Evolutionary conservation across 2,329 filamentous ascomycete genomes (phyloP), one percentile per base, ranked within the genome.

Genomic region (Fusarium sp.): DNA sequence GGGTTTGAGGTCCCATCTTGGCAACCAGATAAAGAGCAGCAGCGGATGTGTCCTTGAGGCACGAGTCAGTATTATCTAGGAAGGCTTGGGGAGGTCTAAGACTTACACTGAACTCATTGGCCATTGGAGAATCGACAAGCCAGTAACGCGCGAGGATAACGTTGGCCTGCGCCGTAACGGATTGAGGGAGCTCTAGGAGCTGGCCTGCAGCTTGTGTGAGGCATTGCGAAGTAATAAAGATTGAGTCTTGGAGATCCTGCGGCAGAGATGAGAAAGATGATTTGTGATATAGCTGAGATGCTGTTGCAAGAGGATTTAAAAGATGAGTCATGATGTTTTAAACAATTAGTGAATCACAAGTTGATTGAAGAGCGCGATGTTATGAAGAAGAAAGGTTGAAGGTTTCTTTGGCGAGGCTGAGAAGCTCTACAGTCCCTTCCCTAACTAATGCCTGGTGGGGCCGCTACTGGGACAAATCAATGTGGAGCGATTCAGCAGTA

Each of bases 61-160:
- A 40, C 57, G 44, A 49, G 53, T 72, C 40, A 67, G 51, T 45
- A 57, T 52, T 30, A 27, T 34, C 25, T 42, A 40, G 4, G 47
- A 56, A 6, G 1, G 9, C 9, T 13, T n/a, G 8, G 7, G 27
- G 25, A 29, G 13, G n/a, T 24, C 13, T 2, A 25, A 18, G 20
- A 67, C 81, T 58, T 77, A 86, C 84, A 74, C 83, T 86, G 59
- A 89, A 92, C 74, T 90, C 90, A 79, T 83, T 82, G 67, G 80
- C 81, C 83, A 87, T 87, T 76, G 81, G 84, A 58, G 79, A 88
- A 77, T 83, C 85, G 27, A 84, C 79, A 25, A 94, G 82, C 91
- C 92, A 97, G 81, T 94, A 96, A 16, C 95, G 88, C 54, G 91
- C 91, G 34, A 97, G 88, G 1, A 96, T 81, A 42, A 98, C 89